Evolutionary conservation across 1,284 basidiomycete genomes (phyloP), one percentile per base, ranked within the genome.

Genomic region (Coniophora puteana): DNA sequence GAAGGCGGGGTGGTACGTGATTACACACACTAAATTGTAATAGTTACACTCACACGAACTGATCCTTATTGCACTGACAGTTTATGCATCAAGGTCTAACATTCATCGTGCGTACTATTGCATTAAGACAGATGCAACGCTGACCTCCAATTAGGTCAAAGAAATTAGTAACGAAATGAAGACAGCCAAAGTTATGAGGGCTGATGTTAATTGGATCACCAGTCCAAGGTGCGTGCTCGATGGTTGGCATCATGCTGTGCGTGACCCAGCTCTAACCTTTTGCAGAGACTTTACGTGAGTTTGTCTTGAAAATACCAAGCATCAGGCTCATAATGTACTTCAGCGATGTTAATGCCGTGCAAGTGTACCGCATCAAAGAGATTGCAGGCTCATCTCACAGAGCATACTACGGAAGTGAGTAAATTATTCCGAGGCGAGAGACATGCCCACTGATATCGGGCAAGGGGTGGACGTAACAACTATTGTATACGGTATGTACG

Each of bases 131-230:
- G 23, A 31, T 14, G 34, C 10, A 24, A 22, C n/a, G 14, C 18
- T 38, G 18, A 38, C 34, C 18, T 20, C 38, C 31, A 12, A 29
- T 36, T 38, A 89, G 84, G 76, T 93, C 41, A 76, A 79, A 54
- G 88, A 93, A 59, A 74, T 94, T 41, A 85, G 75, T 47, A 93
- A 94, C 54, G 90, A 93, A 52, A 66, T 74, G 6, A 86, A 78
- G 54, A 69, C 83, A 38, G 92, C 86, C 1, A 80, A 74, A 52
- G 74, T 93, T 22, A 60, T 83, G 5, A 73, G 78, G 40, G 74
- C 83, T 8, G 83, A 92, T 47, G 85, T 93, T 45, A 89, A 88
- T 51, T 94, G 88, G 78, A 80, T 80, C 40, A 95, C 91, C 11
- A 78, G 78, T 25, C 87, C 84, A 8, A 75, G 83, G 85, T 82